Base-by-base conservation (phyloP, 1,139 yeast genomes). In the Candida neerlandica region DNA sequence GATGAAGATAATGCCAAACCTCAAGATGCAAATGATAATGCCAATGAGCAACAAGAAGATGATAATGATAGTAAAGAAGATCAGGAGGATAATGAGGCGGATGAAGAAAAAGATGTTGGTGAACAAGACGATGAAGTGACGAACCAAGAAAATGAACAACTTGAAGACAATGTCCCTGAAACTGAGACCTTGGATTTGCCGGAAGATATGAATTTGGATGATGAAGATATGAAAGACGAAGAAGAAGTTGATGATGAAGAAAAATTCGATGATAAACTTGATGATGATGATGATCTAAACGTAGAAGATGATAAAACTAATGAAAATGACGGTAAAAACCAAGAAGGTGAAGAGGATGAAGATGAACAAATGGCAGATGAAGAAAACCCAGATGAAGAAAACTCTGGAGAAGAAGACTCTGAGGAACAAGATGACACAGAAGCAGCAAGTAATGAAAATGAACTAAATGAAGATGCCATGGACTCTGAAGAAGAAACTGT, bases 191-290 rank as follows among this genome's bases (percentile, higher is more conserved):
- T 90, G 58, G 95, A 89, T 35, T 73, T 90, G 37, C 96, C 96
- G 0, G 98, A 92, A 40, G 96, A 91, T 56, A 81, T 92, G 75
- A 82, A 89, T 55, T 74, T 89, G 41, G 96, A 89, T 39, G 84
- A 80, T 23, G 81, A 75, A 1, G 80, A 74, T 12, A 81, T 75
- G 1, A 75, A 68, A 1, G 73, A 71, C 7, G 77, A 70, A 1
- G 70, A 67, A 6, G 74, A 71, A 5, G 77, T 68, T 1, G 69
- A 66, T 6, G 68, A 62, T n/a, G 72, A 60, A 5, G 72, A 60
- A 5, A 58, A 56, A 1, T 55, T 55, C 23, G 67, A 70, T 26
- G 73, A 71, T 51, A 68, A 67, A 33, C 67, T 62, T 55, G 64
- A 62, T 46, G 55, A 54, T 23, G 61, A 65, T 35, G 62, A 60